Evolutionary conservation across 495 filamentous ascomycete species (phyloP).

Genomic region (Extremus antarcticus): DNA sequence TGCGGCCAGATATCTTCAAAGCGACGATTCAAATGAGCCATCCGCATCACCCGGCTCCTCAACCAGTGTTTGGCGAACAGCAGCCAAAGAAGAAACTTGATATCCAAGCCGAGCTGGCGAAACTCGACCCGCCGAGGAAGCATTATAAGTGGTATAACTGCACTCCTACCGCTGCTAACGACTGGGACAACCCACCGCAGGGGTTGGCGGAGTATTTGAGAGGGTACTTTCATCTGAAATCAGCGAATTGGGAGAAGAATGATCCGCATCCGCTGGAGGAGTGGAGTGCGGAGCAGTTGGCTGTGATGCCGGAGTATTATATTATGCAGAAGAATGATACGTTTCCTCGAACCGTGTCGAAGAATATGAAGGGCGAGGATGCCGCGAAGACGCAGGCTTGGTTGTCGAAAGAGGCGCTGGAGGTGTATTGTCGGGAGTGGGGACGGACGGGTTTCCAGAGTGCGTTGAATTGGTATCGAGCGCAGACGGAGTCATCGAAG

Average conservation of each 20-base stretch:
- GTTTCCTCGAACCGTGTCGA: slow-evolving; percentile 47
- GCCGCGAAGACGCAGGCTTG: slow-evolving; percentile 31
- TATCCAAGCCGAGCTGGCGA: slow-evolving; percentile 45
- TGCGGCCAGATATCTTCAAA: slow-evolving; percentile 54
- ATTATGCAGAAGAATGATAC: slow-evolving; percentile 48
- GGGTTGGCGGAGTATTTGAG: slow-evolving; percentile 49
- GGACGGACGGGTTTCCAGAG: slow-evolving; percentile 60
- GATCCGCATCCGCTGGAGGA: slow-evolving; percentile 39
- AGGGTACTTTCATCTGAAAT: slow-evolving; percentile 60
- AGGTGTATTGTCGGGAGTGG: slow-evolving; percentile 51
- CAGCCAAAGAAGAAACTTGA: slow-evolving; percentile 26
- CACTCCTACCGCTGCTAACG: slow-evolving; percentile 39
- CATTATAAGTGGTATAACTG: slow-evolving; percentile 67
- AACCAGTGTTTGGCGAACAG: slow-evolving; percentile 42
- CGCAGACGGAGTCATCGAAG: slow-evolving; percentile 41
- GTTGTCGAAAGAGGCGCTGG: slow-evolving; percentile 46
- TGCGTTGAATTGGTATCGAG: slow-evolving; percentile 59
- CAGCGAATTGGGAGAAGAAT: slow-evolving; percentile 48
- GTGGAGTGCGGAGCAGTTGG: slow-evolving; percentile 47
- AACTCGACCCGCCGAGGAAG: slow-evolving; percentile 43
- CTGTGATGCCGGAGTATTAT: slow-evolving; percentile 55
- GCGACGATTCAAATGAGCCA: slow-evolving; percentile 45
- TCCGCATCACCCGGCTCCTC: slow-evolving; percentile 43
- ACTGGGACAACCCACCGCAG: slow-evolving; percentile 46
- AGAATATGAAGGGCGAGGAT: slow-evolving; percentile 43